Evolutionary conservation across 352 stramenopile species (phyloP), one percentile per base, ranked within the genome.

Genomic region (Peronospora belbahrii): DNA sequence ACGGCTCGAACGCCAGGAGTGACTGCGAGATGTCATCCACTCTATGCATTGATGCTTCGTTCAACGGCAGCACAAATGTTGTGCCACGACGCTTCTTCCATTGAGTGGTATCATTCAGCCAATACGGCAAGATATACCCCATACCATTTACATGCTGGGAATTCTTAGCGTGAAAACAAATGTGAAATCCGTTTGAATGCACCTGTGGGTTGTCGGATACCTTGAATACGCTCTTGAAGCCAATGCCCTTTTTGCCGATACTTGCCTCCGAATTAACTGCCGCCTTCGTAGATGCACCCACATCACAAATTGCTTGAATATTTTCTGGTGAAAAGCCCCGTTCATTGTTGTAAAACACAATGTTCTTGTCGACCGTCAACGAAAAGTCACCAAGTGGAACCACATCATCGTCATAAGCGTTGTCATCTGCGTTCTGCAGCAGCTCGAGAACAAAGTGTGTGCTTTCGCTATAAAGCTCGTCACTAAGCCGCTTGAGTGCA

Each of bases 171-270:
- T 81, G 60, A 39, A 94, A 95, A 35, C 71, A 74, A 15, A 91
- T 76, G 47, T 90, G 82, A 42, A 89, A 92, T 11, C 84, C 84
- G 37, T 94, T 94, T 34, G 82, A 94, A 55, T 95, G 84, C 25
- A 95, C 78, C 27, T 95, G 68, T 0, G 84, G 84, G 0, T 56
- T 50, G 31, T 92, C 71, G 0, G 82, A 89, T 15, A 95, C 74
- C 48, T 89, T 88, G 61, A 95, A 95, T 2, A 95, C 84, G n/a
- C 80, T 93, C 59, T 95, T 95, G 47, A 95, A 95, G 17, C 82
- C 84, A 36, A 95, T 95, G 2, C 84, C 84, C 45, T 95, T 95
- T 48, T 90, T 89, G 22, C 84, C 82, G n/a, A 95, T 95, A 52
- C 81, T 91, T 6, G 44, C 62, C 11, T 54, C 54, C 13, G 54